These are phyloP conservation scores for Brassica carinata DNA, from an alignment of 345 rosid species.

Conservation along the genomic window DNA sequence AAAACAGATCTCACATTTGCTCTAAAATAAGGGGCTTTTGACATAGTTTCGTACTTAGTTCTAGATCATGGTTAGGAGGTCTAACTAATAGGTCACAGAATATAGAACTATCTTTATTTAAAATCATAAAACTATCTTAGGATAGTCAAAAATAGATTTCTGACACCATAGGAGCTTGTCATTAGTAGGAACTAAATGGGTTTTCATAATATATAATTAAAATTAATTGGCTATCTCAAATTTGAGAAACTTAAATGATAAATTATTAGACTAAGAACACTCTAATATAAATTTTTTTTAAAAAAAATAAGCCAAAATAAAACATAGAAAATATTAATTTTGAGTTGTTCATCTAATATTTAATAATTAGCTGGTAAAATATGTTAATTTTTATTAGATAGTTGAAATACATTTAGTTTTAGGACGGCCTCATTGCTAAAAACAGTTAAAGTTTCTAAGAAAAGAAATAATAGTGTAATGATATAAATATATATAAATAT, in stretches of 20 bases:
- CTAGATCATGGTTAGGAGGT: conserved; percentile 33
- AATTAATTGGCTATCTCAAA: neutral
- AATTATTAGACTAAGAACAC: neutral
- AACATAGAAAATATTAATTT: neutral
- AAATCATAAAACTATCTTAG: neutral
- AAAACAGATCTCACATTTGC: neutral
- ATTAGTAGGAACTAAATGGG: neutral
- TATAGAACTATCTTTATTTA: conserved; percentile 12
- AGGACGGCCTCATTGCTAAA: too few relatives aligned
- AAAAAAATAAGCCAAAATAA: neutral
- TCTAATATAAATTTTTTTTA: neutral
- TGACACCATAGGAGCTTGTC: neutral
- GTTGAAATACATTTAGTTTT: too few relatives aligned
- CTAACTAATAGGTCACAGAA: conserved; percentile 24
- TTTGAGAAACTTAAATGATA: neutral
- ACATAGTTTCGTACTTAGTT: conserved; percentile 23
- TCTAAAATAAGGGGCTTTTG: conserved; percentile 2
- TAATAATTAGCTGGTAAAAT: too few relatives aligned
- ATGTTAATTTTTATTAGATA: too few relatives aligned
- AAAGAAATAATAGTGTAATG: too few relatives aligned
- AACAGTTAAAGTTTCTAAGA: too few relatives aligned
- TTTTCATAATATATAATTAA: neutral
- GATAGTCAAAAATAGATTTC: conserved; percentile 22
- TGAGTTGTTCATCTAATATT: neutral
- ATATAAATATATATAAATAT: neutral